These are phyloP conservation scores for Coccomyxa sp. DNA, from an alignment of 139 green algal genomes.

Conservation along the genomic window DNA sequence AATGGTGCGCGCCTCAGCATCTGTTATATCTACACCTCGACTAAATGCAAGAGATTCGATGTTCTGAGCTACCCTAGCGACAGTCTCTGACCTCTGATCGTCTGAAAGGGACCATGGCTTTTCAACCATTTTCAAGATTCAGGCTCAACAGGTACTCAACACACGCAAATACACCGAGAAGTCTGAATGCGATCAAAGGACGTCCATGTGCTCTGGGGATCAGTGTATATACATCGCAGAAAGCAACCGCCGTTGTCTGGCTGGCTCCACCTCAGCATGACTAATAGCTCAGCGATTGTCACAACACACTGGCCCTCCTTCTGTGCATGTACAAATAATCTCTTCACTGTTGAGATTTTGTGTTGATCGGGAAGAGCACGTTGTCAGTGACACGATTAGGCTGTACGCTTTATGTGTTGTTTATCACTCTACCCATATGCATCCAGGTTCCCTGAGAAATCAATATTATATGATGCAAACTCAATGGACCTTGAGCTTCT, in stretches of 20 bases:
- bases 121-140: slow-evolving; percentile 1
- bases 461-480: background rate
- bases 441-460: background rate
- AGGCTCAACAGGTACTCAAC: background rate
- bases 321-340: too few species aligned
- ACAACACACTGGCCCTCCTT: background rate
- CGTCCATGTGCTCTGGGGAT: background rate
- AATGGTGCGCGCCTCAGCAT: slow-evolving; percentile 34
- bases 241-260: background rate
- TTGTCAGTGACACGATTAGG: too few species aligned
- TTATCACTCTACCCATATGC: background rate
- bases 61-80: slow-evolving; percentile 48
- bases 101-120: slow-evolving; percentile 52
- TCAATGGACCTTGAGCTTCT: background rate
- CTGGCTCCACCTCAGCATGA: background rate
- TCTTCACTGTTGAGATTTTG: too few species aligned
- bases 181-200: background rate
- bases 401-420: too few species aligned
- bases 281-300: background rate
- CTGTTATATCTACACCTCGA: slow-evolving; percentile 27
- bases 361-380: too few species aligned
- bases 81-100: slow-evolving; percentile 52
- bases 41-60: slow-evolving; percentile 63
- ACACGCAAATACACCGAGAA: background rate
- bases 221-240: background rate